These are phyloP conservation scores for Melastoma malabathricum DNA, from an alignment of 345 rosid species.

Conservation along the genomic window DNA sequence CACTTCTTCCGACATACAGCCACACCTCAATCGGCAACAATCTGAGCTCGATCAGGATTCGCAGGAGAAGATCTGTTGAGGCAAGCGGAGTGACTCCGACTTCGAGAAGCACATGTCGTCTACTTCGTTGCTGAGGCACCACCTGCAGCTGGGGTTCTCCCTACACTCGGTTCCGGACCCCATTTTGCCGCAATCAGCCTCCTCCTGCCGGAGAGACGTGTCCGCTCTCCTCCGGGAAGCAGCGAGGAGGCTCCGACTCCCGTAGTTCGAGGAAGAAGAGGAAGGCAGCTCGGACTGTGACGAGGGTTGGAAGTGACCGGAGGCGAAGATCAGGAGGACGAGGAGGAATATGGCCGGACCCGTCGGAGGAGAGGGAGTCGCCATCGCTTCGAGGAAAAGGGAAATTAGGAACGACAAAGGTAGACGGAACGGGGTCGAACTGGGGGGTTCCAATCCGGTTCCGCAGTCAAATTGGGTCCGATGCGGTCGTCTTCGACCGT, in stretches of 20 bases:
- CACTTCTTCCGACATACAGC: background rate
- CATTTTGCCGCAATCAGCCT: constrained; percentile 42
- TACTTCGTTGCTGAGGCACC: constrained; percentile 74
- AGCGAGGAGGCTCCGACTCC: constrained; percentile 17
- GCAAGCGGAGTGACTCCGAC: constrained; percentile 57
- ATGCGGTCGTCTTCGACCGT: too few species aligned
- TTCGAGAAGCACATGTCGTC: constrained; percentile 62
- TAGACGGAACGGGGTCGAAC: too few species aligned
- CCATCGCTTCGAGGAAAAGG: too few species aligned
- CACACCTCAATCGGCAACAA: background rate
- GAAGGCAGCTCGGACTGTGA: constrained; percentile 10
- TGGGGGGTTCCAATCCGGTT: too few species aligned
- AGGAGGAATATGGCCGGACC: constrained; percentile 5
- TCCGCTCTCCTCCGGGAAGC: constrained; percentile 16
- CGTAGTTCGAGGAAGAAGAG: constrained; percentile 4
- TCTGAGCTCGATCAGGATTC: constrained; percentile 10
- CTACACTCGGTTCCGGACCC: constrained; percentile 47
- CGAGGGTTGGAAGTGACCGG: constrained; percentile 9
- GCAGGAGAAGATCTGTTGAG: constrained; percentile 60
- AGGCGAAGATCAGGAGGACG: constrained; percentile 5
- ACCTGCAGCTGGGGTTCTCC: constrained; percentile 40
- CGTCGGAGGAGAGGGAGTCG: background rate
- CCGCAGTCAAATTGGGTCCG: too few species aligned
- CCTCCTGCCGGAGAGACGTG: constrained; percentile 9
- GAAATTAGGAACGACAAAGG: too few species aligned